Base-by-base conservation (phyloP, 345 rosid genomes). In the Corchorus capsularis region DNA sequence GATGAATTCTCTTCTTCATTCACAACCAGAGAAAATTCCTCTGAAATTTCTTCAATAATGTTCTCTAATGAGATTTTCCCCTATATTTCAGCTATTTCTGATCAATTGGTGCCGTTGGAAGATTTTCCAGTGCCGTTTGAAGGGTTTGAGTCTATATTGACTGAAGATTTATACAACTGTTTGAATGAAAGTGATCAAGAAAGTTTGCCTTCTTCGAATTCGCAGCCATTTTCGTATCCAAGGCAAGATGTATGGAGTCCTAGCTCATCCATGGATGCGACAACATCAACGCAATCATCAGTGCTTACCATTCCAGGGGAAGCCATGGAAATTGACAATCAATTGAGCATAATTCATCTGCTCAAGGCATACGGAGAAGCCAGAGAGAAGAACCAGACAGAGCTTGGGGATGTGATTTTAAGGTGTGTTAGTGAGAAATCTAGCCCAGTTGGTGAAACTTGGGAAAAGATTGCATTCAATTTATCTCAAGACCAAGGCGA, bases 311-410 rank as follows among this genome's bases (percentile, higher is more conserved):
- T 83, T 34, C 83, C 76, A 1, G 54, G 67, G 39, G 75, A 52
- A 27, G 73, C 46, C 8, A 77, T 74, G 72, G 81, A 78, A 52
- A 16, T 81, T 22, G 86, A 85, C 68, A 56, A 47, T 8, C 77
- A 78, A 6, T 34, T 78, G 76, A 78, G 76, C 72, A 76, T 82
- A 32, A 35, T 74, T 17, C 84, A 82, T 73, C 77, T 85, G 61
- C 77, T 85, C 62, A 72, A 80, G 80, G 86, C 88, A 39, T 86
- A 76, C 57, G 85, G 85, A 76, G 90, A 86, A 71, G 89, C 87
- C 59, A 80, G 27, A 11, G 86, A 82, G 74, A 80, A n/a, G 47
- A 64, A 77, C 45, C 85, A 69, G 52, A 57, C 49, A 27, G 81
- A 75, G 70, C 72, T 87, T 1, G 71, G 69, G 19, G 79, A 63